Base-by-base conservation (phyloP, 768 basidiomycete species). In the Saitozyma podzolica region DNA sequence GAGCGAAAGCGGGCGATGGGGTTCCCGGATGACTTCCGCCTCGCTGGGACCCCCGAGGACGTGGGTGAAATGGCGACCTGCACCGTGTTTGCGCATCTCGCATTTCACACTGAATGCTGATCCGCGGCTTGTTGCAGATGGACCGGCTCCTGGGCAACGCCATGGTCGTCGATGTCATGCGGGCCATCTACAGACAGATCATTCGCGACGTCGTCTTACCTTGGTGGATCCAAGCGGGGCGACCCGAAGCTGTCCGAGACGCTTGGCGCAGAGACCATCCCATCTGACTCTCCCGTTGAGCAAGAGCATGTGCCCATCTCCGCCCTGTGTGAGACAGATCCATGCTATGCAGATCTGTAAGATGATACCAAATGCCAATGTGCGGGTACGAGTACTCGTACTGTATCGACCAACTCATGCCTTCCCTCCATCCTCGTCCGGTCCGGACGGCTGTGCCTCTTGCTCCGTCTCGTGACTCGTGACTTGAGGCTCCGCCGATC, bases 1-100 rank as follows among this genome's bases (percentile, higher is more conserved):
- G 72, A 73, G 41, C 43, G 68, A 6, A 70, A 70, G 45, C 40
- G 72, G 37, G 58, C 62, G 10, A 59, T 59, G 58, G 72, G 72
- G 1, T 61, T 70, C 39, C 72, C 72, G 14, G 72, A 73, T 55
- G 49, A 53, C 29, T 66, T 64, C 39, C 9, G 19, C 2, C 49
- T 73, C 11, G 50, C 54, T 40, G 69, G 69, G 4, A 63, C 47
- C 1, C 56, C 62, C 4, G 8, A 45, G 0, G 61, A 67, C 13
- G 63, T 60, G 17, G 37, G 60, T 61, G 9, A n/a, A n/a, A n/a
- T n/a, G n/a, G n/a, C n/a, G n/a, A 42, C 40, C 14, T 9, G 16
- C 43, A 45, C 43, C 43, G 9, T 45, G 9, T 9, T 45, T 45
- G 9, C 43, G 43, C 9, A 16, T 16, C 43, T 45, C 16, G 16